Evolutionary conservation across 176 grass and related monocot species (phyloP).

Genomic region (sorghum (Sorghum bicolor)): Sorghum_bicolor_NCBIv3 NC_012876.2:2446001-2446500

Average conservation of each 20-base stretch:
- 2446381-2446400: constrained; percentile 98
- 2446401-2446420: constrained; percentile 87
- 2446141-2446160: neutral
- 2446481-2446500: neutral
- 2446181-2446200: constrained; percentile 6
- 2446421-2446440: constrained; percentile 97
- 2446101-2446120: neutral
- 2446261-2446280: constrained; percentile 91
- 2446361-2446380: constrained; percentile 86
- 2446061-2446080: neutral
- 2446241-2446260: constrained; percentile 69
- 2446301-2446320: constrained; percentile 98
- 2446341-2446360: constrained; percentile 84
- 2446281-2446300: constrained; percentile 89
- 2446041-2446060: neutral
- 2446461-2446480: constrained; percentile 56
- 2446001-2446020: neutral
- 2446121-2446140: neutral
- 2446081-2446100: neutral
- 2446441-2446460: constrained; percentile 96
- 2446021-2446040: neutral
- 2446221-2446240: constrained; percentile 47
- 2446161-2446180: constrained; percentile 24
- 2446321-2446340: constrained; percentile 97
- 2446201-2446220: constrained; percentile 54